Base-by-base conservation (phyloP, 192 early-diverging fungal genomes). In the Kickxella alabastrina region DNA sequence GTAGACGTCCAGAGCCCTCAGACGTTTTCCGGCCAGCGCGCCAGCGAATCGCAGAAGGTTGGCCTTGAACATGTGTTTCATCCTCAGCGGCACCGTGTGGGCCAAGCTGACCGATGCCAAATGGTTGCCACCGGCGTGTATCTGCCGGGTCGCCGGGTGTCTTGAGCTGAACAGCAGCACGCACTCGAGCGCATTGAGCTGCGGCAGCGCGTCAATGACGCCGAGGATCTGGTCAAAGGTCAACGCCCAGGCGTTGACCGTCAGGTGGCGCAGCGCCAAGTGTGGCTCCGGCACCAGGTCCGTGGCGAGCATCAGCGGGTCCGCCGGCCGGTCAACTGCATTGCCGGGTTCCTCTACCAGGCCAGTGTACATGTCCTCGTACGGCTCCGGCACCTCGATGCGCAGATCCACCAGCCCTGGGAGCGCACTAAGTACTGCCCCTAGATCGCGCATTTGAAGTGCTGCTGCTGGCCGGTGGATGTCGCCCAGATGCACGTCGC, bases 301-400 rank as follows among this genome's bases (percentile, higher is more conserved):
- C 6, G 1, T 10, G 39, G 32, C 0, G 4, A 24, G 3, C 3
- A 52, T n/a, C n/a, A 46, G 25, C 38, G 44, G 21, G 45, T 56
- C 18, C 52, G 57, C 24, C 57, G 48, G 10, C 47, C 57, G n/a
- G 31, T 38, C n/a, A 34, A 22, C 3, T 39, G 47, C 6, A 50
- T 19, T 5, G 41, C 25, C n/a, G n/a, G n/a, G n/a, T 14, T 54
- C 39, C 0, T 29, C 3, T 0, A 42, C 31, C 6, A 34, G 10
- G 3, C 35, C 42, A 29, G 59, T 68, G 41, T 56, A 68, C 52
- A 43, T 40, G 49, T 68, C 65, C 29, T 68, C 65, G 24, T 52
- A 60, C 24, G 29, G 22, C 42, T 59, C 53, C 1, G 65, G 65
- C 15, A 68, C 19, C 57, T 43, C 10, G 26, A 8, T 10, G 25